Conservation (phyloP, 176 grass and related monocot species). For the Raddia distichophylla region DNA sequence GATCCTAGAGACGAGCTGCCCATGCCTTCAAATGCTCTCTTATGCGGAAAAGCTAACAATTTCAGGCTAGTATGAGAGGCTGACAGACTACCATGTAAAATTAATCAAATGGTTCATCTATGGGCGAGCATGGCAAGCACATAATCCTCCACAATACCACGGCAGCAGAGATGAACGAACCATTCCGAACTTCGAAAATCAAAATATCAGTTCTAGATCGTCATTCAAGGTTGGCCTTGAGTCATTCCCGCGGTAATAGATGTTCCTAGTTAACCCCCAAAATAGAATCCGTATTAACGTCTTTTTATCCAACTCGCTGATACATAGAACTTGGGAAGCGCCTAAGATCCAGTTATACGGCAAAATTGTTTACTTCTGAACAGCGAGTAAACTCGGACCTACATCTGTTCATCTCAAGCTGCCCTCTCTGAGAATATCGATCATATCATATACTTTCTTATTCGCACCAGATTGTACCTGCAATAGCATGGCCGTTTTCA, state of each 20-base stretch:
- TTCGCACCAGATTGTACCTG: slow-evolving; percentile 68
- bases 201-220: neutral
- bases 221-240: neutral
- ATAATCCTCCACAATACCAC: no score
- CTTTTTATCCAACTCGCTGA: neutral
- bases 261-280: neutral
- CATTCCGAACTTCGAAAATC: neutral
- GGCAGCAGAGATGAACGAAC: neutral
- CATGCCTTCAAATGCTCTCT: slow-evolving; percentile 65
- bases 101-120: neutral
- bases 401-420: slow-evolving; percentile 63
- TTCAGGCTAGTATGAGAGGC: neutral
- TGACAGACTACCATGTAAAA: neutral
- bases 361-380: neutral
- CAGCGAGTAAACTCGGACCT: neutral
- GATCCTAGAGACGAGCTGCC: slow-evolving; percentile 58
- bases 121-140: no score
- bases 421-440: slow-evolving; percentile 80
- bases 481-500: slow-evolving; percentile 1
- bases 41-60: slow-evolving; percentile 54
- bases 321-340: neutral
- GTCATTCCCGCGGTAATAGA: neutral
- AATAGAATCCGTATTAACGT: neutral
- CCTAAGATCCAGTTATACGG: neutral
- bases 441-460: slow-evolving; percentile 92